phyloP scores from a whole-genome alignment of 768 basidiomycete genomes.

The Russula olivacea region DNA sequence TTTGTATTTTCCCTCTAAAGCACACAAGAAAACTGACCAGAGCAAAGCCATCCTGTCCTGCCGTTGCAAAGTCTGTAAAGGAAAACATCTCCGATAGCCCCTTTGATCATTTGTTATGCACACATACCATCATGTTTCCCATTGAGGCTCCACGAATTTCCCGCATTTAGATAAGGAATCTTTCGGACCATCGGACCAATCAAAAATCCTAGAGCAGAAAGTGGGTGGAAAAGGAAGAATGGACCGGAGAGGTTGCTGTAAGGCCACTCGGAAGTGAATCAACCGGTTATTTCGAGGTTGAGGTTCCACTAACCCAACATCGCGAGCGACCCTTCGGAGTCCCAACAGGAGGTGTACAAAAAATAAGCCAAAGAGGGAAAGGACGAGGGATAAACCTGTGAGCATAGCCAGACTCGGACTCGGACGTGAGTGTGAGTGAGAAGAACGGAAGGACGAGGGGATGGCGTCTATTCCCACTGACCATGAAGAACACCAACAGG shows the following conservation, averaged over 20 bases:
- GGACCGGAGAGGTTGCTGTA: slow-evolving; percentile 7
- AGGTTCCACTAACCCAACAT: slow-evolving; percentile 1
- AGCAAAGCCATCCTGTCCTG: slow-evolving; percentile 9
- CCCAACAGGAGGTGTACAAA: not conserved
- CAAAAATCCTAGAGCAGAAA: not conserved
- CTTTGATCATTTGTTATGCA: too few species aligned
- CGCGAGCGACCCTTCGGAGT: slow-evolving; percentile 2
- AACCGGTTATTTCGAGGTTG: not conserved
- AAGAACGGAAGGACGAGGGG: not conserved
- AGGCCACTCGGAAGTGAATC: not conserved
- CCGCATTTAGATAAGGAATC: not conserved
- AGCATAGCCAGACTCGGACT: not conserved
- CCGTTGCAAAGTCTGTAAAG: slow-evolving; percentile 5
- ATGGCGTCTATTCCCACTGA: not conserved
- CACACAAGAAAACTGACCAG: not conserved
- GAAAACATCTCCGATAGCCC: not conserved
- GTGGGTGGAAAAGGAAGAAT: not conserved
- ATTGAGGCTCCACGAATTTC: not conserved
- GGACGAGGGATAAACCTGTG: not conserved
- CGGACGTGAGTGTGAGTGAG: not conserved
- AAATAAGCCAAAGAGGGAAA: not conserved
- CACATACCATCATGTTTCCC: slow-evolving; percentile 3
- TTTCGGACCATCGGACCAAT: not conserved
- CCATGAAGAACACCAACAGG: too few species aligned
- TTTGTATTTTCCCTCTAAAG: not conserved